Percentiles rank a stretch among this genome's conserved stretches.
phyloP scores from a whole-genome alignment of 768 basidiomycete genomes.

The Tubosaeta brunneosetosa region DNA sequence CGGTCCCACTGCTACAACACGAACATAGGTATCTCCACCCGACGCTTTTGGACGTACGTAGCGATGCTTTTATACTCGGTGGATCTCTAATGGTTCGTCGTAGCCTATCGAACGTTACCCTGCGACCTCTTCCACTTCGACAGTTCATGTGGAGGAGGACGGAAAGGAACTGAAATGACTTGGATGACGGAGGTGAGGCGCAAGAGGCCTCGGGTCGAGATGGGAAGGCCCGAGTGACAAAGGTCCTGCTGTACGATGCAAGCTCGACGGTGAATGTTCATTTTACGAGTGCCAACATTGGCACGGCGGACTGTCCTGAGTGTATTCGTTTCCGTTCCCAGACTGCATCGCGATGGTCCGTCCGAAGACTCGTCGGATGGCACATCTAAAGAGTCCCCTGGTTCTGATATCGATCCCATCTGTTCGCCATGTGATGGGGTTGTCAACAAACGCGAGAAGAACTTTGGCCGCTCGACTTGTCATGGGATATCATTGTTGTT shows the following conservation, averaged over 20 bases:
- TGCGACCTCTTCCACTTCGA: too few species aligned
- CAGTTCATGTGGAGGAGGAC: too few species aligned
- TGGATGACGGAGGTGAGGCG: too few species aligned
- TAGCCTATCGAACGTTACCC: slow-evolving; percentile 11
- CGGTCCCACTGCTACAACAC: too few species aligned
- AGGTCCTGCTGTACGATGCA: slow-evolving; percentile 13
- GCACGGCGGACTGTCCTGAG: slow-evolving; percentile 5
- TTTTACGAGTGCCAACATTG: slow-evolving; percentile 15
- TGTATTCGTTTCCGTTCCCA: slow-evolving; percentile 12
- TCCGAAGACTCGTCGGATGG: background rate
- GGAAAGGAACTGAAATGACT: too few species aligned
- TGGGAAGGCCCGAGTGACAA: background rate
- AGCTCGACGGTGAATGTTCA: background rate
- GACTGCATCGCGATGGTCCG: background rate
- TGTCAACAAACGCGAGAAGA: background rate
- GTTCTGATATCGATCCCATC: background rate
- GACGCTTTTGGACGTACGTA: too few species aligned
- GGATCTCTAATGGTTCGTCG: background rate
- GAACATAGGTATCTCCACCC: too few species aligned
- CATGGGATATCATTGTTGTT: too few species aligned
- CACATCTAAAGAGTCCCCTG: background rate
- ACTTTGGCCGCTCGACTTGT: too few species aligned
- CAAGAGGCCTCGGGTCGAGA: background rate
- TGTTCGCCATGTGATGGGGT: background rate
- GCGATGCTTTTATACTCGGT: too few species aligned